A percentile compares a stretch with the other conserved stretches of the same genome.
These are phyloP conservation scores for Pluteus cervinus DNA, from an alignment of 768 basidiomycete species.

Conservation along the genomic window DNA sequence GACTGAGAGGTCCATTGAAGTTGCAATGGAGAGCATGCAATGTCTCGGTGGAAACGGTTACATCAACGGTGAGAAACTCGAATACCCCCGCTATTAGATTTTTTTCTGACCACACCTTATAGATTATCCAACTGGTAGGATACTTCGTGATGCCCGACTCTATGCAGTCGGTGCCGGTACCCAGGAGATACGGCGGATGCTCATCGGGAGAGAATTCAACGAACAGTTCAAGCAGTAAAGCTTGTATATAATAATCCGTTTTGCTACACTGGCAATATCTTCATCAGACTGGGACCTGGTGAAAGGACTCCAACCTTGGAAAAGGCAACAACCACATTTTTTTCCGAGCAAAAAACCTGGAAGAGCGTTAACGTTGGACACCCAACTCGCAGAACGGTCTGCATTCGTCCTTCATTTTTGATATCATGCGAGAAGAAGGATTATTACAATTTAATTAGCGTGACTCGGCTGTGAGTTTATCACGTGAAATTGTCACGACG, in stretches of 20 bases:
- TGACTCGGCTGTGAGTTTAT: too few relatives aligned
- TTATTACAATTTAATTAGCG: too few relatives aligned
- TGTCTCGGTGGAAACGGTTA: constrained; percentile 95
- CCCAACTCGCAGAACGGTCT: too few relatives aligned
- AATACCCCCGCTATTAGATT: neutral
- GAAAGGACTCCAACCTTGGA: too few relatives aligned
- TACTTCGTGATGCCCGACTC: constrained; percentile 80
- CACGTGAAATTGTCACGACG: too few relatives aligned
- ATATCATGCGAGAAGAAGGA: too few relatives aligned
- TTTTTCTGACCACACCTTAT: neutral
- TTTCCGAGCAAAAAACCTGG: too few relatives aligned
- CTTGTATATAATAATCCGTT: neutral
- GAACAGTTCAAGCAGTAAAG: constrained; percentile 39
- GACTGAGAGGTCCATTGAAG: constrained; percentile 87
- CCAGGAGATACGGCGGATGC: constrained; percentile 91
- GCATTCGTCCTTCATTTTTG: too few relatives aligned
- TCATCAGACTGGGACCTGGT: too few relatives aligned
- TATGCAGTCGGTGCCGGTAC: constrained; percentile 97
- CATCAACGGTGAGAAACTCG: constrained; percentile 65
- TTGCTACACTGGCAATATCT: too few relatives aligned
- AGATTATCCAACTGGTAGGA: constrained; percentile 90
- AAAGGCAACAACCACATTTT: too few relatives aligned
- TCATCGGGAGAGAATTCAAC: constrained; percentile 93
- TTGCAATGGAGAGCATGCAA: constrained; percentile 88
- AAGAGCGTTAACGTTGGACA: too few relatives aligned